A percentile compares a stretch with the other conserved stretches of the same genome.
phyloP scores from a whole-genome alignment of 2,329 filamentous ascomycete species.

The Coleophoma crateriformis region DNA sequence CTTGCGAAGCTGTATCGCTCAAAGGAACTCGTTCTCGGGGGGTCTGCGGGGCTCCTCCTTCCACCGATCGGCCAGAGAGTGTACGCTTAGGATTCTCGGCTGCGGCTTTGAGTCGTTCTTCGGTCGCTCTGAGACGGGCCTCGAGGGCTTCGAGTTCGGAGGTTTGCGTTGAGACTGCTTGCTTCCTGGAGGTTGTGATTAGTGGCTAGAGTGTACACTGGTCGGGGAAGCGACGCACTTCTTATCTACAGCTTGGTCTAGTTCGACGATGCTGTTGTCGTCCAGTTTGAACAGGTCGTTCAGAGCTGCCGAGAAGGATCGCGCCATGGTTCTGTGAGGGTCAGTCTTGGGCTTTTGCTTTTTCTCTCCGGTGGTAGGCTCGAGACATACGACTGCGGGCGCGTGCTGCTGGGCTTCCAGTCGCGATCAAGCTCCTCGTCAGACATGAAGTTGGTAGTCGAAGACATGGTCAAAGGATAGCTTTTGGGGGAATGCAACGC shows the following conservation, averaged over 20 bases:
- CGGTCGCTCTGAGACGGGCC: conserved; percentile 76
- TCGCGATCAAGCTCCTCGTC: conserved; percentile 69
- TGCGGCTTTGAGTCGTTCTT: conserved; percentile 60
- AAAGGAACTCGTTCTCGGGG: conserved; percentile 14
- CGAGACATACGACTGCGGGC: conserved; percentile 74
- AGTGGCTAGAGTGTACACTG: not conserved
- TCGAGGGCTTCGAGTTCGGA: conserved; percentile 84
- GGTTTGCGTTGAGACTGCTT: conserved; percentile 66
- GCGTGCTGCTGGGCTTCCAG: conserved; percentile 71
- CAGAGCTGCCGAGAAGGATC: conserved; percentile 79
- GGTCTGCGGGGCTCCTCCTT: conserved; percentile 7
- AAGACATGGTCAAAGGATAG: too few relatives aligned
- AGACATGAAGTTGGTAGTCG: conserved; percentile 27
- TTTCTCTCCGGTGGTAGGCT: not conserved
- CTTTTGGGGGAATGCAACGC: too few relatives aligned
- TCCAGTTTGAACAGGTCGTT: conserved; percentile 89
- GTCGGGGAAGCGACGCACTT: conserved; percentile 48
- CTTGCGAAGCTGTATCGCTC: conserved; percentile 13
- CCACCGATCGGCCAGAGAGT: conserved; percentile 3
- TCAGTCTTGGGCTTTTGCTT: conserved; percentile 1
- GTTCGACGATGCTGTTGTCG: conserved; percentile 68
- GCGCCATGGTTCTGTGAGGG: conserved; percentile 68
- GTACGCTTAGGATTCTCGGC: conserved; percentile 4
- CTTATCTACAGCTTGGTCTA: conserved; percentile 71
- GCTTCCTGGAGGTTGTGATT: conserved; percentile 53